phyloP scores from a whole-genome alignment of 495 filamentous ascomycete species.

The Penicilliopsis zonata region DNA sequence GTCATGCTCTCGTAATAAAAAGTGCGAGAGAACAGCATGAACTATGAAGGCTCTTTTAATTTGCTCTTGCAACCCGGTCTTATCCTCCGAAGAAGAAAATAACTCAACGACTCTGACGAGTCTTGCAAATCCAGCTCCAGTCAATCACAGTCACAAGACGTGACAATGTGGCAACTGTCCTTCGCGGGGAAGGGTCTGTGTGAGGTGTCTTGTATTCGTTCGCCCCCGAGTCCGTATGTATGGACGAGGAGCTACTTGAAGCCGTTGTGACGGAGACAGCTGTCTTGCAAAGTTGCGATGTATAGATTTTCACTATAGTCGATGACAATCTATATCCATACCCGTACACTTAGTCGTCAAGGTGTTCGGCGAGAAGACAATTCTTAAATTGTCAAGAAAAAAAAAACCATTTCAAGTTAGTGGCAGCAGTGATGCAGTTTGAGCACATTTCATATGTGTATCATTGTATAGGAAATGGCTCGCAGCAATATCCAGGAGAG shows the following conservation, averaged over 20 bases:
- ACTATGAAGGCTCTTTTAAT: conserved; percentile 38
- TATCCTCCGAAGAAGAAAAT: conserved; percentile 3
- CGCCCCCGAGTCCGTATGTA: conserved; percentile 1
- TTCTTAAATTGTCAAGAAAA: too few species aligned
- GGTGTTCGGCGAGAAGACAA: too few species aligned
- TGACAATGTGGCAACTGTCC: conserved; percentile 30
- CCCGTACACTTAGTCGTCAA: too few species aligned
- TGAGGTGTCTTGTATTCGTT: conserved; percentile 4
- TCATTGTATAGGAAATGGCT: too few species aligned
- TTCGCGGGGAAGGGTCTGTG: conserved; percentile 26
- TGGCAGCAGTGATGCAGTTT: too few species aligned
- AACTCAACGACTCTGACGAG: conserved; percentile 6
- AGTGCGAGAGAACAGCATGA: conserved; percentile 30
- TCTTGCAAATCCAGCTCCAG: conserved; percentile 28
- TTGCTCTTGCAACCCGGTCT: conserved; percentile 29
- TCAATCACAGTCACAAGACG: conserved; percentile 36
- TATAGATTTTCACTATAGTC: too few species aligned
- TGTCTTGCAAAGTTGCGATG: conserved; percentile 27
- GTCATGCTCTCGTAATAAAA: conserved; percentile 37
- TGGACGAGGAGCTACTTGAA: too few species aligned
- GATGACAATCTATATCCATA: too few species aligned
- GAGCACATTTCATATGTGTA: too few species aligned
- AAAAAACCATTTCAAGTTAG: too few species aligned
- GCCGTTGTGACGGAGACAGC: conserved; percentile 23
- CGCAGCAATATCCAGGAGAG: too few species aligned